Conservation (phyloP, 345 rosid genomes). For the Erysimum cheiranthoides region DNA sequence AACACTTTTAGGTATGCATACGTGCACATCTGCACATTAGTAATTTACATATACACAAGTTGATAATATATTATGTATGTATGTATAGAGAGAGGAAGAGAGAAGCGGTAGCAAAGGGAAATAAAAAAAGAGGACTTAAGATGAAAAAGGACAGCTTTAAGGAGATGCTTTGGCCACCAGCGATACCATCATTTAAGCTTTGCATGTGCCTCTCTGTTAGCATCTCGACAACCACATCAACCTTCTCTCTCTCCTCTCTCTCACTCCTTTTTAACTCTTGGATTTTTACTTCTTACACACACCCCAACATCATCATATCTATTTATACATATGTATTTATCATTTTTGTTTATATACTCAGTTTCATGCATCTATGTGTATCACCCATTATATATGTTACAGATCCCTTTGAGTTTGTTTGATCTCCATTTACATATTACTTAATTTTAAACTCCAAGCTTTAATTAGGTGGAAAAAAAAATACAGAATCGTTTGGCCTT, state of each 20-base stretch:
- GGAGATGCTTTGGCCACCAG: constrained; percentile 52
- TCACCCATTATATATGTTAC: constrained; percentile 12
- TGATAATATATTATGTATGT: not conserved
- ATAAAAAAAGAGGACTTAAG: constrained; percentile 21
- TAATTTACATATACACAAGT: constrained; percentile 13
- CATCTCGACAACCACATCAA: constrained; percentile 52
- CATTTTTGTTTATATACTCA: not conserved
- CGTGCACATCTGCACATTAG: constrained; percentile 33
- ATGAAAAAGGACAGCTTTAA: constrained; percentile 49
- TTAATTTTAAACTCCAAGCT: not conserved
- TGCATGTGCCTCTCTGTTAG: constrained; percentile 54
- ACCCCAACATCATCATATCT: constrained; percentile 44
- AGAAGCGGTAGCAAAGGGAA: constrained; percentile 14
- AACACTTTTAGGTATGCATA: constrained; percentile 37
- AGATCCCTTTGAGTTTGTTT: constrained; percentile 12
- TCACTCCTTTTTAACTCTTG: constrained; percentile 40
- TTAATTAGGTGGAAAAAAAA: not conserved
- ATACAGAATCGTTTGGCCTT: not conserved
- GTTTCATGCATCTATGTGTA: constrained; percentile 26
- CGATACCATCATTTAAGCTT: constrained; percentile 51
- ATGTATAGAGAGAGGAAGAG: constrained; percentile 27
- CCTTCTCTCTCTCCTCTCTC: constrained; percentile 41
- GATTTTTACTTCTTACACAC: constrained; percentile 47
- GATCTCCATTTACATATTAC: constrained; percentile 10
- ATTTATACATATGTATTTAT: not conserved